phyloP scores from a whole-genome alignment of 352 stramenopile species.

The Thalassiosira mediterranea region DNA sequence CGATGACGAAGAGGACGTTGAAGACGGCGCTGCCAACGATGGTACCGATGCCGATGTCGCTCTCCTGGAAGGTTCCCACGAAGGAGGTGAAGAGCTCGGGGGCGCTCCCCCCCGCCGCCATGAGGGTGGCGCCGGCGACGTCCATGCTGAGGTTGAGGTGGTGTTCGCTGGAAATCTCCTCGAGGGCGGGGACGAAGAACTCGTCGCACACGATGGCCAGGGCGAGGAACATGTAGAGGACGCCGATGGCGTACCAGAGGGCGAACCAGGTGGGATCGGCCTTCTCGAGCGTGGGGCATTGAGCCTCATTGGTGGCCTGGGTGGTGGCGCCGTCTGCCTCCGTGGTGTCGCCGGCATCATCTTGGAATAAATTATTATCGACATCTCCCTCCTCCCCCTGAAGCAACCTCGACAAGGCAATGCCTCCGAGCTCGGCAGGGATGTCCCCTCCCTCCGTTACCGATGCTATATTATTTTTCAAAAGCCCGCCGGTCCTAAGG shows the following conservation, averaged over 20 bases:
- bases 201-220: constrained; percentile 87
- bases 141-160: constrained; percentile 80
- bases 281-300: background rate
- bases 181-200: constrained; percentile 87
- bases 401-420: too few species aligned
- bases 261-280: constrained; percentile 43
- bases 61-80: constrained; percentile 83
- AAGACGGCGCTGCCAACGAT: constrained; percentile 88
- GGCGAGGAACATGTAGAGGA: constrained; percentile 86
- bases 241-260: constrained; percentile 54
- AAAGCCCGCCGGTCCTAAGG: background rate
- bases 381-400: background rate
- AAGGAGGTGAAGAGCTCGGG: constrained; percentile 86
- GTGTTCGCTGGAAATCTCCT: constrained; percentile 73
- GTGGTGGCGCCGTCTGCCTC: too few species aligned
- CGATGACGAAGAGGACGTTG: constrained; percentile 89
- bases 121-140: constrained; percentile 86
- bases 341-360: background rate
- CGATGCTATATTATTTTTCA: background rate
- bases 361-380: background rate
- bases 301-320: background rate
- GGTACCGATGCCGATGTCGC: constrained; percentile 87
- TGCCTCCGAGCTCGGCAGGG: too few species aligned
- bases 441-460: too few species aligned
- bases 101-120: constrained; percentile 85